These are phyloP conservation scores for bread wheat (Triticum aestivum) DNA, from an alignment of 176 grass and related monocot genomes.

Conservation along the genomic window IWGSC_CS_RefSeq_v2.1 NC_057800.1:478286029-478286528, in stretches of 20 bases:
- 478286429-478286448: background rate
- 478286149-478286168: too few relatives aligned
- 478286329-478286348: background rate
- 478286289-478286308: background rate
- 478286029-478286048: too few relatives aligned
- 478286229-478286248: constrained; percentile 23
- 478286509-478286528: constrained; percentile 38
- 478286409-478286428: background rate
- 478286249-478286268: constrained; percentile 23
- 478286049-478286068: too few relatives aligned
- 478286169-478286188: too few relatives aligned
- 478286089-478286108: too few relatives aligned
- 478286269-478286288: constrained; percentile 11
- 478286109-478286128: too few relatives aligned
- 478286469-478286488: constrained; percentile 14
- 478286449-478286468: background rate
- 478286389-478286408: background rate
- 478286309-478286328: background rate
- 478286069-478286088: too few relatives aligned
- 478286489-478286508: constrained; percentile 13
- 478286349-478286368: background rate
- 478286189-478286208: background rate
- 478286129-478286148: too few relatives aligned
- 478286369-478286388: background rate
- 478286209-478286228: constrained; percentile 3